Base-by-base conservation (phyloP, 805 yeast genomes). In the Kodamaea laetipori region DNA sequence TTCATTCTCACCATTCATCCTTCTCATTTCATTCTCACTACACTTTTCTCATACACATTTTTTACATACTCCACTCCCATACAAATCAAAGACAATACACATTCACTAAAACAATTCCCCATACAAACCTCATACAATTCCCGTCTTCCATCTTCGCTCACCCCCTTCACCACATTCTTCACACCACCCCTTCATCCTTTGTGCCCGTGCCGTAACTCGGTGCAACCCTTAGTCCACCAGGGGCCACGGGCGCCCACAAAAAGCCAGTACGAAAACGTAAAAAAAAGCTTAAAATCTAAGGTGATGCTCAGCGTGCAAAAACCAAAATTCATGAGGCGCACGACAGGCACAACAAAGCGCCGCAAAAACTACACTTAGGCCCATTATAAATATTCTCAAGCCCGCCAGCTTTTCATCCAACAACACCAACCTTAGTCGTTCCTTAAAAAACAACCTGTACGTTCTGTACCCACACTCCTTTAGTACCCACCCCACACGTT, bases 391-490 rank as follows among this genome's bases (percentile, higher is more conserved):
- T 30, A 30, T 13, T 30, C 17, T n/a, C 34, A 30, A 9, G n/a
- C n/a, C 17, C 15, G n/a, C 18, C 17, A 13, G 34, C 18, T 12
- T 30, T 27, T 12, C 27, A 12, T 24, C 28, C 18, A 7, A 30
- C 19, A 30, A 30, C 10, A 31, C 30, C 33, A 24, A 30, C 45
- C 17, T 12, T 19, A 42, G 41, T 42, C 43, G 26, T 34, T 41
- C 45, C 45, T 45, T 37, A 17, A 19, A 31, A 17, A 15, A n/a
- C 21, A 21, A 24, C 38, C 38, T 10, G 10, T 21, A 35, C 38
- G 38, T 21, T 35, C 38, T 21, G 13, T 24, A 30, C 36, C 21
- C 37, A 21, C 19, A 24, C 19, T 39, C 28, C 12, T 18, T 38
- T 24, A 19, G 4, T 18, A 25, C 37, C 21, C 18, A 13, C 15